Percentiles rank a stretch among this genome's conserved stretches.
phyloP scores from a whole-genome alignment of 805 yeast genomes.

The Barnettozyma botsteinii region DNA sequence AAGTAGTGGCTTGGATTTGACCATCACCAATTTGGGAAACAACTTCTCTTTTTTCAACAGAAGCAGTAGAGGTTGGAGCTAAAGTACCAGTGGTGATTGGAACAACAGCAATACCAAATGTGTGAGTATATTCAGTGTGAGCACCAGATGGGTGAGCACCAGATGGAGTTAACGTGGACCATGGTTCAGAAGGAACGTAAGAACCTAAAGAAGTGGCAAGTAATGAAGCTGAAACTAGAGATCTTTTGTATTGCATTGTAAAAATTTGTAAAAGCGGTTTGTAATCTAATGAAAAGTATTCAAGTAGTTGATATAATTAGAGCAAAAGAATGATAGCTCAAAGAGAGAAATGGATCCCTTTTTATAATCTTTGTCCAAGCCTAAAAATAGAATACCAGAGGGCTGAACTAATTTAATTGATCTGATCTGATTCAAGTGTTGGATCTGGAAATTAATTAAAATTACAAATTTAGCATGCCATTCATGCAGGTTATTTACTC shows the following conservation, averaged over 20 bases:
- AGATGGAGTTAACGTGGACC: constrained; percentile 39
- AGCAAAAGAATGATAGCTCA: not conserved
- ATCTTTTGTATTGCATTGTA: constrained; percentile 40
- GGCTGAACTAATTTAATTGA: not conserved
- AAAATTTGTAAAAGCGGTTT: not conserved
- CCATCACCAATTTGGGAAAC: constrained; percentile 26
- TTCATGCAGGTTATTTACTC: constrained; percentile 7
- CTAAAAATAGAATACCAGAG: constrained; percentile 1
- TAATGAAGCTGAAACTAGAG: constrained; percentile 40
- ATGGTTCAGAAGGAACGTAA: constrained; percentile 52
- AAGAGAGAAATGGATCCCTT: not conserved
- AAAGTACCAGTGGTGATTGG: constrained; percentile 29
- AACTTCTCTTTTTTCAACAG: constrained; percentile 16
- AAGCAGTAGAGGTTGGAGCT: constrained; percentile 15
- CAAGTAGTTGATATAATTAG: not conserved
- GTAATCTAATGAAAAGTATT: not conserved
- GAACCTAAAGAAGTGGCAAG: constrained; percentile 49
- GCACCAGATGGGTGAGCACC: constrained; percentile 33
- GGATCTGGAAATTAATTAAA: not conserved
- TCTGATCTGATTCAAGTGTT: too few species aligned
- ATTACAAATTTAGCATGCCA: not conserved
- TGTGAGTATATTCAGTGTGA: constrained; percentile 30
- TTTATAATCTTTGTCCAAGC: not conserved
- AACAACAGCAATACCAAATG: constrained; percentile 39
- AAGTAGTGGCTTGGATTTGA: constrained; percentile 26